Evolutionary conservation across 1,284 basidiomycete species (phyloP), one percentile per base, ranked within the genome.

Genomic region (Ceratobasidium sp.): DNA sequence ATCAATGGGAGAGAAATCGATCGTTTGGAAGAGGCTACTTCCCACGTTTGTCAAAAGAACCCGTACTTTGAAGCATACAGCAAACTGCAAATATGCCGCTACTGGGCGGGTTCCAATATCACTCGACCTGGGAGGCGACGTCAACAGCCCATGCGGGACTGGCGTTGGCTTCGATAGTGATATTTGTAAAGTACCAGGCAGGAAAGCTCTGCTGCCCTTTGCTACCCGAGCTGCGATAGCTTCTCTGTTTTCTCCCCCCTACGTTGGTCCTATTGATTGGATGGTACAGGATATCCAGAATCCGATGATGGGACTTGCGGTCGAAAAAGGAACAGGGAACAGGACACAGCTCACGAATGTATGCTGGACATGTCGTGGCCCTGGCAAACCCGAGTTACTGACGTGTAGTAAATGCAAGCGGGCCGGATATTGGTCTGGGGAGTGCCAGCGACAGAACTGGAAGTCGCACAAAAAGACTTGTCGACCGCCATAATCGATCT

Each of bases 171-270:
- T 71, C 23, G 18, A 26, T 5, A 28, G 8, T 3, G 16, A 41
- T 1, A 55, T 59, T 28, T 71, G 69, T 55, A 59, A 71, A 8
- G 43, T 50, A 4, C 12, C 28, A 1, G 4, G 5, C 1, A 59
- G 69, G 69, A 60, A 71, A n/a, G n/a, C 16, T 0, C 18, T 71
- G 0, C 43, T 71, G 6, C 69, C 30, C 0, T 71, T 36, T 48
- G 69, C 69, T 2, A 71, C 69, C 3, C 69, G 69, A 1, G 69
- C 55, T 10, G 57, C 69, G 2, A 71, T 71, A 21, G 59, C 55
- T 1, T 45, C 55, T 1, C 14, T 71, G 1, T 71, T 59, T 18
- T 48, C n/a, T 6, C 57, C 60, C 9, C 21, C 69, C 10, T 71
- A 50, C 32, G 5, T 59, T 28, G 69, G 52, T 26, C 9, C 16